Base-by-base conservation (phyloP, 495 filamentous ascomycete genomes). In the Annulohypoxylon bovei region DNA sequence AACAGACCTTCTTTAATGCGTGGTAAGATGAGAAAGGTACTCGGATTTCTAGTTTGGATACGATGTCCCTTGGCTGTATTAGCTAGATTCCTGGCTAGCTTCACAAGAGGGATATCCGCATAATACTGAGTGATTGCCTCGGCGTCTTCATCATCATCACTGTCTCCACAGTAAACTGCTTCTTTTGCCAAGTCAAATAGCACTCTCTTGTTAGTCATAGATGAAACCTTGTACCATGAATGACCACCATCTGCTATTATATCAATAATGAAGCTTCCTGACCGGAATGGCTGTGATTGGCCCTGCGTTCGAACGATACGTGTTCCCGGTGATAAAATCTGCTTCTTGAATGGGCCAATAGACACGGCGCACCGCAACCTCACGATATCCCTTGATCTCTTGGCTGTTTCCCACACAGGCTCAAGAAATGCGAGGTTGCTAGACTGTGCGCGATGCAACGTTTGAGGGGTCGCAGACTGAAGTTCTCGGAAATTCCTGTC, bases 131-230 rank as follows among this genome's bases (percentile, higher is more conserved):
- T 12, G 6, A 18, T 22, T 20, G 52, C 9, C 16, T 28, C 56
- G 25, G 40, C 14, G 9, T 44, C 40, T 4, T 61, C 67, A 14
- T 75, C 73, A 22, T 72, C 68, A 8, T 72, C 70, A 28, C 70
- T 71, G 22, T 75, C 73, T 35, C 73, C 75, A 32, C 68, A 65
- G 40, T 72, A 77, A 28, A 77, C 35, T n/a, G 73, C 67, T 58
- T 75, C 75, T 44, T 77, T 77, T 16, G 75, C 75, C 33, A 77
- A 59, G 50, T 77, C 75, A 32, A 73, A 73, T 16, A 77, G 42
- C 6, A 77, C 14, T 30, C 70, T 69, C 33, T 64, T 75, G 37
- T 77, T 77, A 8, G 73, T 75, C 67, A 74, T 75, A 3, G 73
- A 75, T 0, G 75, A 77, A 30, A 77, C 65, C 50, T 75, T 77